phyloP scores from a whole-genome alignment of 495 filamentous ascomycete species.

The Rostrohypoxylon terebratum region DNA sequence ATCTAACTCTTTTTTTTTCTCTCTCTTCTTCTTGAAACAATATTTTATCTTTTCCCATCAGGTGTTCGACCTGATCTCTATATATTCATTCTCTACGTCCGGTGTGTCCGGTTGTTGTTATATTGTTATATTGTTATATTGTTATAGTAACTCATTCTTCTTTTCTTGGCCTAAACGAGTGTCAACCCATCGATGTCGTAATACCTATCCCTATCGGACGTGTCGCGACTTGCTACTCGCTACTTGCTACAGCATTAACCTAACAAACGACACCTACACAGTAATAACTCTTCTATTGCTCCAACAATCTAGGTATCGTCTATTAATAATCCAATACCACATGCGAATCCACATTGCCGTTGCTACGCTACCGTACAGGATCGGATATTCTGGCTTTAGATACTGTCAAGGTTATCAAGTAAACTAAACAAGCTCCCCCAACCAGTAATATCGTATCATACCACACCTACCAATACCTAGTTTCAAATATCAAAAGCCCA shows the following conservation, averaged over 20 bases:
- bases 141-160: not conserved
- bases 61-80: constrained; percentile 6
- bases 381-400: constrained; percentile 21
- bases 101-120: not conserved
- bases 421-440: constrained; percentile 48
- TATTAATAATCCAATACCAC: constrained; percentile 8
- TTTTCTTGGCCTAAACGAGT: constrained; percentile 4
- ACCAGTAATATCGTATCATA: constrained; percentile 32
- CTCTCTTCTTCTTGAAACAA: constrained; percentile 7
- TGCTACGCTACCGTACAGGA: constrained; percentile 39
- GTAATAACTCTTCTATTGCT: constrained; percentile 7
- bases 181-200: constrained; percentile 16
- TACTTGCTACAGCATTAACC: constrained; percentile 14
- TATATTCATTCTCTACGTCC: constrained; percentile 7
- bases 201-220: constrained; percentile 7
- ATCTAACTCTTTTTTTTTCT: not conserved
- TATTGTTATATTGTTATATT: not conserved
- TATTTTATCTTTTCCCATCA: constrained; percentile 6
- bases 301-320: constrained; percentile 3
- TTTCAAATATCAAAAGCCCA: not conserved
- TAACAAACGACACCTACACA: constrained; percentile 19
- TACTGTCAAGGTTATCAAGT: constrained; percentile 16
- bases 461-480: not conserved
- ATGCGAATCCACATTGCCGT: constrained; percentile 23
- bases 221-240: not conserved